Conservation (phyloP, 2,329 filamentous ascomycete species). For the Cladosporium colombiae region DNA sequence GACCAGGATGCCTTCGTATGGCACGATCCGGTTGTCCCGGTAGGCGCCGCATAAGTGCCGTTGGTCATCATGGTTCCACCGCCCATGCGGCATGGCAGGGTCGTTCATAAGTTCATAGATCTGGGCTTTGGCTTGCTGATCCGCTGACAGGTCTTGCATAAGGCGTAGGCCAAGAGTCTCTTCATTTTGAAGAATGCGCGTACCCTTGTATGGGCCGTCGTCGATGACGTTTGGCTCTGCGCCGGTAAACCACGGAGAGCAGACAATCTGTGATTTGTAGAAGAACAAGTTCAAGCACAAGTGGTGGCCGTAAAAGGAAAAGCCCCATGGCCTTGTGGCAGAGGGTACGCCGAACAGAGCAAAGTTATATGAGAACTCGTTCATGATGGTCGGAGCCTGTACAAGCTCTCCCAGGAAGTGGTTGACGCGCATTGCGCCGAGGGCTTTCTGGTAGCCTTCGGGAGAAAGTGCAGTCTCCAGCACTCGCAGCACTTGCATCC, state of each 20-base stretch:
- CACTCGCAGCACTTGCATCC: slow-evolving; percentile 56
- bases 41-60: slow-evolving; percentile 76
- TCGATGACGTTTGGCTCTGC: slow-evolving; percentile 79
- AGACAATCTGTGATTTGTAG: slow-evolving; percentile 63
- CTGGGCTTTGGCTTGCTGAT: slow-evolving; percentile 54
- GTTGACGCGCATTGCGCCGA: slow-evolving; percentile 72
- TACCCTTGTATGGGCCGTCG: slow-evolving; percentile 61
- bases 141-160: slow-evolving; percentile 62
- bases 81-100: slow-evolving; percentile 63
- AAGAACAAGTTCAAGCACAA: slow-evolving; percentile 73
- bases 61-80: slow-evolving; percentile 82
- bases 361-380: slow-evolving; percentile 76
- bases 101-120: slow-evolving; percentile 64
- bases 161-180: slow-evolving; percentile 65
- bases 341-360: slow-evolving; percentile 68
- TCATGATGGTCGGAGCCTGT: slow-evolving; percentile 63
- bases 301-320: slow-evolving; percentile 76
- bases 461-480: slow-evolving; percentile 62
- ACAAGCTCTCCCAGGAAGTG: slow-evolving; percentile 72
- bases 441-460: slow-evolving; percentile 70
- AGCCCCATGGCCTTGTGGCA: slow-evolving; percentile 64
- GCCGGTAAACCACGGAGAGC: slow-evolving; percentile 76
- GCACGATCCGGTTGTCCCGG: slow-evolving; percentile 74
- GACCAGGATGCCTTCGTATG: slow-evolving; percentile 66
- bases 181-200: slow-evolving; percentile 65